Evolutionary conservation across 2,329 filamentous ascomycete species (phyloP), one percentile per base, ranked within the genome.

Genomic region (Emmonsia crescens): DNA sequence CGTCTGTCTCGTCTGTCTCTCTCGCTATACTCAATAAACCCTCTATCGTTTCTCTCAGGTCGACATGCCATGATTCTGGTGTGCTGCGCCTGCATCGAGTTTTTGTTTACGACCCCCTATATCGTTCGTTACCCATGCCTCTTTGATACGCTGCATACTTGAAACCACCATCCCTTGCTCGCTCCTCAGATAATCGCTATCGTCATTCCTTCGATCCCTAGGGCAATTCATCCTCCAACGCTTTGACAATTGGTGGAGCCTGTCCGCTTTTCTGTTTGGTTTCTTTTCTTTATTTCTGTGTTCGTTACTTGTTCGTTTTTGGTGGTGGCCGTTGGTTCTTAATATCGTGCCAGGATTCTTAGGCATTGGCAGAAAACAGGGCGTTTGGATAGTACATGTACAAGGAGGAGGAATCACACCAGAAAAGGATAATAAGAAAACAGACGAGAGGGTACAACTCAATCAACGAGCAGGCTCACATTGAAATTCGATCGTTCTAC

Each of bases 1-100:
- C 60, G n/a, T 56, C 54, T 56, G 24, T 42, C 21, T 40, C 33
- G n/a, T n/a, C n/a, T 61, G n/a, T 56, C 54, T 56, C 31, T 42
- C 21, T 40, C 33, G 54, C n/a, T 27, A 21, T 29, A 21, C 21
- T 40, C 8, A 21, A 46, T 48, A 19, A 14, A 16, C n/a, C 21
- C 19, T 24, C 36, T 42, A 33, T 56, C 36, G n/a, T 40, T 40
- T 27, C 31, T 27, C 31, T 14, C n/a, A 6, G 48, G 29, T 31
- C 33, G 10, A n/a, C 16, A 36, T 40, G 52, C 10, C 33, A 12
- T 36, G 33, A 12, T 56, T 36, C 49, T n/a, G 16, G n/a, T 31
- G 16, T 33, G 27, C 29, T 16, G 14, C 49, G 16, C 49, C 16
- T 33, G 5, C 49, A 10, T 29, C 9, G 14, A 3, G 29, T 19